These are phyloP conservation scores for Cucurbita moschata DNA, from an alignment of 306 rosid genomes.

Conservation along the genomic window DNA sequence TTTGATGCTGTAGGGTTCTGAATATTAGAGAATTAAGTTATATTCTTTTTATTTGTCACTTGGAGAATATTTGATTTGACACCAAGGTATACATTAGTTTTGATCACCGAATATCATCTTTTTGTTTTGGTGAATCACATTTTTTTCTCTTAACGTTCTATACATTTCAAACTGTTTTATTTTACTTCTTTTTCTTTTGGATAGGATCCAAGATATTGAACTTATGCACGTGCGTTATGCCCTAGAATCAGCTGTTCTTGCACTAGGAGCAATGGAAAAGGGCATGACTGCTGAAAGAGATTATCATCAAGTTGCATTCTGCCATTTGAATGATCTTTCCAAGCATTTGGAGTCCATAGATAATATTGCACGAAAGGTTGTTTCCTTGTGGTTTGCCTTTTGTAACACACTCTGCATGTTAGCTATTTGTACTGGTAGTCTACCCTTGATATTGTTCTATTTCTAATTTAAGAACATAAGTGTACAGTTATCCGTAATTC, in stretches of 20 bases:
- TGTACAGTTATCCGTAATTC: neutral
- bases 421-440: constrained; percentile 15
- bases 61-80: neutral
- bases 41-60: neutral
- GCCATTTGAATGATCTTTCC: constrained; percentile 63
- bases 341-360: constrained; percentile 79
- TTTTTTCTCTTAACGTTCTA: constrained; percentile 12
- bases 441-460: neutral
- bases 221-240: constrained; percentile 98
- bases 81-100: neutral
- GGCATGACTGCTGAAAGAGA: constrained; percentile 33
- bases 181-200: constrained; percentile 9
- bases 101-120: neutral
- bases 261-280: constrained; percentile 75
- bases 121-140: constrained; percentile 1
- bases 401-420: constrained; percentile 10
- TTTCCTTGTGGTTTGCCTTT: constrained; percentile 8
- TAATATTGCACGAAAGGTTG: constrained; percentile 80
- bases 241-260: constrained; percentile 72
- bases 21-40: neutral
- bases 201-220: constrained; percentile 87
- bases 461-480: neutral
- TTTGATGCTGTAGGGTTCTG: neutral
- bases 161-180: constrained; percentile 10
- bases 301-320: constrained; percentile 36